Conservation (phyloP, 2,329 filamentous ascomycete species). For the Fusarium sambucinum region DNA sequence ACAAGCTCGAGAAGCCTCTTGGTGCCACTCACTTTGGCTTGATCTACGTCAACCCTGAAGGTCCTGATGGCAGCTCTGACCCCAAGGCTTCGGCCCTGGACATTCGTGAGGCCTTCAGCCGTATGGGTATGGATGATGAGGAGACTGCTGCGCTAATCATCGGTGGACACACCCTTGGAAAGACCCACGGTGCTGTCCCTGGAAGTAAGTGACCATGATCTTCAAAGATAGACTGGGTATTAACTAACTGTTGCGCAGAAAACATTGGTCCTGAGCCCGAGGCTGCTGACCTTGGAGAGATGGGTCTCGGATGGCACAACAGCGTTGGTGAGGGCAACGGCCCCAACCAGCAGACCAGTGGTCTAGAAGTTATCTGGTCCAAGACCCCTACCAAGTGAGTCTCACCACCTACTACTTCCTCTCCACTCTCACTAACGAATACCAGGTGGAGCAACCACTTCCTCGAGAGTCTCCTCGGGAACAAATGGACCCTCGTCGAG, state of each 20-base stretch:
- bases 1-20: slow-evolving; percentile 74
- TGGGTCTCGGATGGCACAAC: slow-evolving; percentile 81
- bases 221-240: fast-evolving
- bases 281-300: slow-evolving; percentile 71
- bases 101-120: slow-evolving; percentile 79
- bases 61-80: slow-evolving; percentile 78
- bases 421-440: slow-evolving; percentile 11
- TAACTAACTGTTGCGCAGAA: slow-evolving; percentile 22
- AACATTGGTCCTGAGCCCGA: slow-evolving; percentile 77
- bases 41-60: slow-evolving; percentile 86
- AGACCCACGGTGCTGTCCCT: slow-evolving; percentile 80
- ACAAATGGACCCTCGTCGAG: slow-evolving; percentile 82
- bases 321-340: slow-evolving; percentile 74
- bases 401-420: fast-evolving
- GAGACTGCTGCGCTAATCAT: slow-evolving; percentile 85
- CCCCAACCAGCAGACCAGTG: slow-evolving; percentile 79
- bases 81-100: slow-evolving; percentile 76
- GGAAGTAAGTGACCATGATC: slow-evolving; percentile 52
- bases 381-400: slow-evolving; percentile 73
- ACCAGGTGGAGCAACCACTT: slow-evolving; percentile 75
- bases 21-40: slow-evolving; percentile 73
- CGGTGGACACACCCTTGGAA: slow-evolving; percentile 83
- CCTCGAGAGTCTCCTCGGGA: slow-evolving; percentile 82
- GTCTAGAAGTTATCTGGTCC: slow-evolving; percentile 84
- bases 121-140: slow-evolving; percentile 87